phyloP scores from a whole-genome alignment of 2,329 filamentous ascomycete species.

The Penicillium sp. region DNA sequence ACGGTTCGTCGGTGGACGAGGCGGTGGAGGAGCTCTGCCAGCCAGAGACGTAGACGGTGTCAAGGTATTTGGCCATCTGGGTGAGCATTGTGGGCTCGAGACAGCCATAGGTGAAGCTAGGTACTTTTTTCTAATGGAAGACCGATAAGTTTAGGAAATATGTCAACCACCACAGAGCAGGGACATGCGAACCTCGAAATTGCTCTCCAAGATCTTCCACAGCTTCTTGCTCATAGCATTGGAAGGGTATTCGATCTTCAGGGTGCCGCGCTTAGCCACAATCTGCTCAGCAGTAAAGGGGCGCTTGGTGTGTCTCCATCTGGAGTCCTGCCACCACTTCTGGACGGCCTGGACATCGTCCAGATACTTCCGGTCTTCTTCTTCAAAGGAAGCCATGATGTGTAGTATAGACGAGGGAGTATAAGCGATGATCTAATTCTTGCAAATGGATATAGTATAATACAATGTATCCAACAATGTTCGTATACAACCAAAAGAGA shows the following conservation, averaged over 20 bases:
- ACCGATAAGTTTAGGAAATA: no score
- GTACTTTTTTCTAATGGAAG: no score
- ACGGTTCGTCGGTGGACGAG: constrained; percentile 87
- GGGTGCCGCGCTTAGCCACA: constrained; percentile 82
- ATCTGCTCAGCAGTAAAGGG: constrained; percentile 96
- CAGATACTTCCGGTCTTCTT: constrained; percentile 65
- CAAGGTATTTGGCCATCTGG: constrained; percentile 97
- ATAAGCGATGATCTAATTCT: no score
- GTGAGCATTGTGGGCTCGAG: constrained; percentile 97
- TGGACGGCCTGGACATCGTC: constrained; percentile 81
- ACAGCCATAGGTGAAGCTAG: constrained; percentile 92
- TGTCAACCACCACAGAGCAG: constrained; percentile 77
- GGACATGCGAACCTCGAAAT: no score
- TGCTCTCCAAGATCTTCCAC: no score
- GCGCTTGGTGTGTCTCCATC: constrained; percentile 87
- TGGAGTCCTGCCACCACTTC: constrained; percentile 83
- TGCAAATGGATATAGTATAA: constrained; percentile 17
- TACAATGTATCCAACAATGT: no score
- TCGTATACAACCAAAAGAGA: no score
- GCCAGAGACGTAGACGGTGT: constrained; percentile 97
- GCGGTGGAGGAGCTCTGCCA: no score
- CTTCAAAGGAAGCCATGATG: constrained; percentile 44
- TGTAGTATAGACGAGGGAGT: no score
- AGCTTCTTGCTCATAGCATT: constrained; percentile 91
- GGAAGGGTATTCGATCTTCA: constrained; percentile 86